Percentiles rank a stretch among this genome's conserved stretches.
These are phyloP conservation scores for Termitomyces sp. DNA, from an alignment of 768 basidiomycete genomes.

Conservation along the genomic window DNA sequence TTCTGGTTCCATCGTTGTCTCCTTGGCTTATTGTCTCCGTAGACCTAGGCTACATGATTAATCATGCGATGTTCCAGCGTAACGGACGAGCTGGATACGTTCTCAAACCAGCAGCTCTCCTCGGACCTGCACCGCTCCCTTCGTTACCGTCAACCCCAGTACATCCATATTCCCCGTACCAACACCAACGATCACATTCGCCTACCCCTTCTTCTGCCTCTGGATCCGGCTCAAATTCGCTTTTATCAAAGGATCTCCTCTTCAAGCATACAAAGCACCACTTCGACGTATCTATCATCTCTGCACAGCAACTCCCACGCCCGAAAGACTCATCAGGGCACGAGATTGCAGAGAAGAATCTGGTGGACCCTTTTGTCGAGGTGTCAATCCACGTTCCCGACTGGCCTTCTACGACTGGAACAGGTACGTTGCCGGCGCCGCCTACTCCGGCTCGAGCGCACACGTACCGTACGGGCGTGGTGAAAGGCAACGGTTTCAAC, in stretches of 20 bases:
- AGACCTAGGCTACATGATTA: constrained; percentile 92
- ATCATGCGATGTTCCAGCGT: constrained; percentile 92
- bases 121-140: constrained; percentile 28
- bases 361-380: constrained; percentile 61
- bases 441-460: constrained; percentile 34
- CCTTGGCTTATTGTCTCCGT: background rate
- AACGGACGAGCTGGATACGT: constrained; percentile 91
- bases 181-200: constrained; percentile 6
- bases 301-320: constrained; percentile 75
- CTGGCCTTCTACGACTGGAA: constrained; percentile 39
- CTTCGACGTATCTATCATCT: constrained; percentile 51
- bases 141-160: background rate
- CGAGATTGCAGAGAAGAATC: constrained; percentile 55
- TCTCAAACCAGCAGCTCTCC: constrained; percentile 78
- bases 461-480: constrained; percentile 54
- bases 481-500: constrained; percentile 92
- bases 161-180: background rate
- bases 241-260: constrained; percentile 50
- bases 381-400: constrained; percentile 77
- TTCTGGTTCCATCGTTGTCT: background rate
- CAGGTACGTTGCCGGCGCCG: constrained; percentile 10
- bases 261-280: constrained; percentile 52
- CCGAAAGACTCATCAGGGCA: constrained; percentile 64
- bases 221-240: background rate
- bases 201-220: constrained; percentile 3